These are phyloP conservation scores for Pichia deserticola DNA, from an alignment of 805 yeast genomes.

Conservation along the genomic window DNA sequence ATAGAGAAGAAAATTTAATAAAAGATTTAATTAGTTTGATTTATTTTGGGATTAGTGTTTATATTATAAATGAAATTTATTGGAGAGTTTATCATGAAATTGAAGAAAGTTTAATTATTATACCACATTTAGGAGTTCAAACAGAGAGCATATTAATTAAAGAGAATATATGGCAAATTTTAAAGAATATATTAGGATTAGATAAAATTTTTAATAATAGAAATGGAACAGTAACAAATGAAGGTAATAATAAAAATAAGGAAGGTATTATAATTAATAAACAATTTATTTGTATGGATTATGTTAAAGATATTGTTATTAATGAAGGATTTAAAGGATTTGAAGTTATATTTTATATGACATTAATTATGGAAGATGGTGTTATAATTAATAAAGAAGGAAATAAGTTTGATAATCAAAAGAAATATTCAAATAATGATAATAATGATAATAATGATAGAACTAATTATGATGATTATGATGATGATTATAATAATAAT, in stretches of 20 bases:
- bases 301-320: constrained; percentile 56
- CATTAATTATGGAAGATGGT: constrained; percentile 42
- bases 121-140: constrained; percentile 44
- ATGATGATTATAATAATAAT: background rate
- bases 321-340: constrained; percentile 71
- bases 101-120: constrained; percentile 37
- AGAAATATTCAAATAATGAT: too few species aligned
- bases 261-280: constrained; percentile 10
- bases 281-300: constrained; percentile 48
- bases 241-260: background rate
- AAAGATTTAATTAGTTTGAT: constrained; percentile 5
- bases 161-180: constrained; percentile 11
- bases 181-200: background rate
- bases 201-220: background rate
- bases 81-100: constrained; percentile 29
- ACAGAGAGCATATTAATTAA: constrained; percentile 29
- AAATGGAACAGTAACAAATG: background rate
- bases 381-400: background rate
- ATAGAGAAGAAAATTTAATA: background rate
- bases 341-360: constrained; percentile 59
- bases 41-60: constrained; percentile 12
- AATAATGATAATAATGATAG: too few species aligned
- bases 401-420: too few species aligned
- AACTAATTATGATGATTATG: too few species aligned
- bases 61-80: constrained; percentile 15